Percentiles rank a stretch among this genome's conserved stretches.
These are phyloP conservation scores for Kurtzmaniella quercitrusa DNA, from an alignment of 1,139 yeast species.

Conservation along the genomic window DNA sequence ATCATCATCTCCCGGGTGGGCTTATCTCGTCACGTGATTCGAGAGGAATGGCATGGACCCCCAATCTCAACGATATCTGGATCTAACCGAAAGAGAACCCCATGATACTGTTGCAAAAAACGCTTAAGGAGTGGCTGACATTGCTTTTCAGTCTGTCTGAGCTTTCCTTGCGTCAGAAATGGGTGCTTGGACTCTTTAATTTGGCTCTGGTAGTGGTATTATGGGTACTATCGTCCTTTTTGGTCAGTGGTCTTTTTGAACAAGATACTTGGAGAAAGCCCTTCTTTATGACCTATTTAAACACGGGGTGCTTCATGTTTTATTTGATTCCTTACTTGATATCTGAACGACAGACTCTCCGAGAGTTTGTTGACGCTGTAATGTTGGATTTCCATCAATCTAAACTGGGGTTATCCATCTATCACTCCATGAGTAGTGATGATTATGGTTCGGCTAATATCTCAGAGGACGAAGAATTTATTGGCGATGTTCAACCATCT, in stretches of 20 bases:
- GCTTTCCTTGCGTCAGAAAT: constrained; percentile 36
- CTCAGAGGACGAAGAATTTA: constrained; percentile 1
- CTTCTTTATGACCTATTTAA: constrained; percentile 86
- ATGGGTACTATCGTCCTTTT: constrained; percentile 86
- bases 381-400: constrained; percentile 17
- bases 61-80: neutral
- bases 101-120: neutral
- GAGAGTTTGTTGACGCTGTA: constrained; percentile 20
- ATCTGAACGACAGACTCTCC: constrained; percentile 16
- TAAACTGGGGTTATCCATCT: neutral
- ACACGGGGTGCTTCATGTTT: constrained; percentile 78
- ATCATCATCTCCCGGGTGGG: too few species aligned
- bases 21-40: neutral
- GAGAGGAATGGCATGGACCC: too few species aligned
- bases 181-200: constrained; percentile 76
- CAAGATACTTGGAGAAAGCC: constrained; percentile 77
- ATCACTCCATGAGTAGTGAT: neutral
- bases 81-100: too few species aligned
- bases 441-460: constrained; percentile 1
- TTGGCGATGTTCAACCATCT: neutral
- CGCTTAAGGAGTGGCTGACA: constrained; percentile 3
- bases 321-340: constrained; percentile 65
- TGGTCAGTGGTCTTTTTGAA: constrained; percentile 71
- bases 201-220: constrained; percentile 70
- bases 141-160: constrained; percentile 11